Evolutionary conservation across 176 grass and related monocot species (phyloP).

Genomic region (Oryza glumipatula): DNA sequence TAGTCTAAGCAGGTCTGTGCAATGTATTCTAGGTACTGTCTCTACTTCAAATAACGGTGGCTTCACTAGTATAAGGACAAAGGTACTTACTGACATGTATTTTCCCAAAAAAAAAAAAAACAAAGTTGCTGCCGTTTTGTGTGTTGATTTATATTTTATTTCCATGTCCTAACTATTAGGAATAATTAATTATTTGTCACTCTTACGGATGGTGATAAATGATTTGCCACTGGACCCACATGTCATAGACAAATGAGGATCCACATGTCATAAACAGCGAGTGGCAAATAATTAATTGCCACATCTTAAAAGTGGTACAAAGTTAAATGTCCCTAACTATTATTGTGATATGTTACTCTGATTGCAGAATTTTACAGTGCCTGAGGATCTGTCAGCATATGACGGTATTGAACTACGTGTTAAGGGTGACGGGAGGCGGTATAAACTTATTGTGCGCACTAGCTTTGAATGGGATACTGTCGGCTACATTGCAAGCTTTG

Average conservation of each 20-base stretch:
- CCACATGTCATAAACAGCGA: no score
- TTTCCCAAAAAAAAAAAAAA: neutral
- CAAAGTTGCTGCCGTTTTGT: neutral
- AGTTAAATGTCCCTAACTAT: neutral
- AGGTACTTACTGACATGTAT: constrained; percentile 62
- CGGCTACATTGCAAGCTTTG: constrained; percentile 86
- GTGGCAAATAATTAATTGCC: no score
- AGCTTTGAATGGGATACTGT: constrained; percentile 89
- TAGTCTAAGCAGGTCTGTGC: constrained; percentile 13
- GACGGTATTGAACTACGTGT: constrained; percentile 87
- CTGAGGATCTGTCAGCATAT: constrained; percentile 89
- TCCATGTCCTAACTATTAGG: neutral
- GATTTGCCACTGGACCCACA: no score
- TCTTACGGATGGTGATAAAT: no score
- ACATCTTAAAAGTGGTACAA: no score
- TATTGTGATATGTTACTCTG: constrained; percentile 5
- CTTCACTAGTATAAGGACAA: constrained; percentile 98
- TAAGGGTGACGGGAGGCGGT: constrained; percentile 83
- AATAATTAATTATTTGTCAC: no score
- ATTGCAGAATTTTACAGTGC: constrained; percentile 81
- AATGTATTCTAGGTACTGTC: constrained; percentile 58
- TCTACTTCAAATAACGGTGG: constrained; percentile 98
- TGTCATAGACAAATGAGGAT: no score
- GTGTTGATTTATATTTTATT: neutral
- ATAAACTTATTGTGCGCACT: constrained; percentile 92